These are phyloP conservation scores for Penicillium egyptiacum DNA, from an alignment of 495 filamentous ascomycete genomes.

Conservation along the genomic window DNA sequence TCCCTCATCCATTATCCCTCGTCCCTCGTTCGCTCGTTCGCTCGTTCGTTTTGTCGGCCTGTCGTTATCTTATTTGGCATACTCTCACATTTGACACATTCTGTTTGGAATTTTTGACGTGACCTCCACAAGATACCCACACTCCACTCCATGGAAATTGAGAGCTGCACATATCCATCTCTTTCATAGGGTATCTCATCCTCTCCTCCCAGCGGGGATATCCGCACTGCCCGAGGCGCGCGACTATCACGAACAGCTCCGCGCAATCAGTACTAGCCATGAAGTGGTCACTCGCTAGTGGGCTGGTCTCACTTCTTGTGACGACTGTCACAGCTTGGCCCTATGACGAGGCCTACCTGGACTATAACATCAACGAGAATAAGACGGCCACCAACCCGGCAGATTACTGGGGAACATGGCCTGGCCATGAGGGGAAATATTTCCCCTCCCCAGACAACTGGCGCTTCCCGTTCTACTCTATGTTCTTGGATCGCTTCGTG, in stretches of 20 bases:
- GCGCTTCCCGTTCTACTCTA: conserved; percentile 70
- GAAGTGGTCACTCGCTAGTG: conserved; percentile 36
- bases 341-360: conserved; percentile 52
- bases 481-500: conserved; percentile 69
- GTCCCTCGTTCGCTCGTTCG: no score
- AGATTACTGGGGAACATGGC: conserved; percentile 62
- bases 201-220: neutral
- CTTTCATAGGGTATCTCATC: neutral
- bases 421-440: conserved; percentile 46
- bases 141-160: neutral
- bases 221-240: conserved; percentile 2
- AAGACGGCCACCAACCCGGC: conserved; percentile 54
- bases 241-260: neutral
- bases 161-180: neutral
- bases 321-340: conserved; percentile 44
- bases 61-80: neutral
- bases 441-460: conserved; percentile 62
- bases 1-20: neutral
- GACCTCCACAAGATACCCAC: neutral
- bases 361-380: conserved; percentile 65
- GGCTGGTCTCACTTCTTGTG: conserved; percentile 36
- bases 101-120: neutral
- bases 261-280: conserved; percentile 18
- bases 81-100: neutral
- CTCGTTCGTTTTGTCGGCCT: no score